Percentiles rank a stretch among this genome's conserved stretches.
Conservation (phyloP, 805 yeast species). For the Nakazawaea wickerhamii region DNA sequence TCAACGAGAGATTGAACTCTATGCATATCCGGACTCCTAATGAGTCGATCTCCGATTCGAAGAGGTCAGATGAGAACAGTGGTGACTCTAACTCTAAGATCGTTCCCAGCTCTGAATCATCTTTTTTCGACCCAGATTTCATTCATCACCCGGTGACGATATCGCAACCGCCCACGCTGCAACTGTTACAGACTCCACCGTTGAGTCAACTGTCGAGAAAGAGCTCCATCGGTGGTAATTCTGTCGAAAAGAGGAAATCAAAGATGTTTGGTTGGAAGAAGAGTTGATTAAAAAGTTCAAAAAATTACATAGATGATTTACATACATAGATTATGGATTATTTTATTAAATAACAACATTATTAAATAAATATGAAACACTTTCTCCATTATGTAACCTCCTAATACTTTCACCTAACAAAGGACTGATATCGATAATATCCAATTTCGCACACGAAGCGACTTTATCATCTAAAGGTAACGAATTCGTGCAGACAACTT, state of each 20-base stretch:
- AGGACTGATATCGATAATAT: constrained; percentile 78
- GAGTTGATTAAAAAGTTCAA: no score
- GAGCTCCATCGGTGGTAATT: not conserved
- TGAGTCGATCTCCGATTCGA: constrained; percentile 1
- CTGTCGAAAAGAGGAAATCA: constrained; percentile 2
- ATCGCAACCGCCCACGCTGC: not conserved
- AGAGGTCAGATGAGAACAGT: not conserved
- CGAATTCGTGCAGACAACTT: constrained; percentile 88
- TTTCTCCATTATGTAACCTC: constrained; percentile 94
- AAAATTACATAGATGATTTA: no score
- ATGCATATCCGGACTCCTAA: not conserved
- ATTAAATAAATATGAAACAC: constrained; percentile 80
- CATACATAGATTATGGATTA: no score
- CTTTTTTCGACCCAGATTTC: not conserved
- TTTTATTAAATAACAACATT: constrained; percentile 37
- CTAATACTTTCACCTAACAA: constrained; percentile 91
- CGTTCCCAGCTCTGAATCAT: not conserved
- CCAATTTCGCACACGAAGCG: constrained; percentile 59
- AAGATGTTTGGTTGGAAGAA: constrained; percentile 12
- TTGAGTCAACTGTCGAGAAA: not conserved
- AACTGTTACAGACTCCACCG: not conserved
- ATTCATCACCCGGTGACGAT: not conserved
- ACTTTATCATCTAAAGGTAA: constrained; percentile 73
- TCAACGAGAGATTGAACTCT: constrained; percentile 4
- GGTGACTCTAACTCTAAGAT: not conserved